These are phyloP conservation scores for Dactylellina leptospora DNA, from an alignment of 2,329 filamentous ascomycete species.

Conservation along the genomic window DNA sequence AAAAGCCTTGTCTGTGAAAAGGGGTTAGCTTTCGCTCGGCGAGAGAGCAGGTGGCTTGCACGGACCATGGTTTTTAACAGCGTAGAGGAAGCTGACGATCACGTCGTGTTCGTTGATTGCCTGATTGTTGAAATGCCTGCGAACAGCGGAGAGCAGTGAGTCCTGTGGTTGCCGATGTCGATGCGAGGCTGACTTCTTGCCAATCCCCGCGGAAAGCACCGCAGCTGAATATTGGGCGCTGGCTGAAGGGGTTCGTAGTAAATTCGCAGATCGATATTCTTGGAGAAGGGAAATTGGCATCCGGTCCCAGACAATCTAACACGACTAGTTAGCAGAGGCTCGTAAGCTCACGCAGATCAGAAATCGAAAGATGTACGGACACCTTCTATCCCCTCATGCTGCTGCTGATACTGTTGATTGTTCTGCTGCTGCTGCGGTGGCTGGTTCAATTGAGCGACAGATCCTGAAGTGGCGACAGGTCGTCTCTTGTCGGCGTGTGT, in stretches of 20 bases:
- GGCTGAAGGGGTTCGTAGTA: conserved; percentile 74
- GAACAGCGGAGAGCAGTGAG: conserved; percentile 72
- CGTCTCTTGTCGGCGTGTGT: conserved; percentile 11
- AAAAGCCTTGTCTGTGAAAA: conserved; percentile 36
- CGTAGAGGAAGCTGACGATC: conserved; percentile 80
- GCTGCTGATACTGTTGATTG: conserved; percentile 1
- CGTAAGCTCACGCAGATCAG: neutral
- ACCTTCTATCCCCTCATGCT: conserved; percentile 19
- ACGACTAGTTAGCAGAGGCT: neutral
- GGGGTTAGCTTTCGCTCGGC: neutral
- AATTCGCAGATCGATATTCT: conserved; percentile 77
- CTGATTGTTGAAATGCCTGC: conserved; percentile 84
- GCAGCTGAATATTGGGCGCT: conserved; percentile 72
- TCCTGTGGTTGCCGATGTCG: conserved; percentile 61
- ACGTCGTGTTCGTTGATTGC: conserved; percentile 83
- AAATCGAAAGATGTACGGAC: neutral
- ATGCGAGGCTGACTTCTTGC: conserved; percentile 59
- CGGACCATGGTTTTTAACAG: conserved; percentile 68
- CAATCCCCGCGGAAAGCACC: conserved; percentile 65
- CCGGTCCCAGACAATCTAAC: conserved; percentile 61
- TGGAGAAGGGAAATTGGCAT: conserved; percentile 70
- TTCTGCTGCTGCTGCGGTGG: conserved; percentile 7
- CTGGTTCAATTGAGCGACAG: conserved; percentile 6
- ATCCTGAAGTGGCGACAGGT: conserved; percentile 1
- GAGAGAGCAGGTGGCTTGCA: neutral